These are phyloP conservation scores for Persicaria tinctoria DNA, from an alignment of 148 eudicot genomes.

Conservation along the genomic window DNA sequence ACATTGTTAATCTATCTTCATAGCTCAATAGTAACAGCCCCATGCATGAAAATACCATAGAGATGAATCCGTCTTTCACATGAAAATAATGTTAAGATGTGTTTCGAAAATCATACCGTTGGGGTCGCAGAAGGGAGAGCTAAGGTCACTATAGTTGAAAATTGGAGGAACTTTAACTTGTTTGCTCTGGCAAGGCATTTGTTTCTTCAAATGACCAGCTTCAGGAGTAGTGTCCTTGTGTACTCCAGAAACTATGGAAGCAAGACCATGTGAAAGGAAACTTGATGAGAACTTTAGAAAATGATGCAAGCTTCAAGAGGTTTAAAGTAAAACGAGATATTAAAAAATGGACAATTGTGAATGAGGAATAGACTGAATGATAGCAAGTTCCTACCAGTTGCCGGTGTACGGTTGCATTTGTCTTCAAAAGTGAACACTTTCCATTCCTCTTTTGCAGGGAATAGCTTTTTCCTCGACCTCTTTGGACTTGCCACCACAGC, in stretches of 20 bases:
- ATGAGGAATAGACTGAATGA: background rate
- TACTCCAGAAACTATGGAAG: slow-evolving; percentile 21
- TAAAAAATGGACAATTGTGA: background rate
- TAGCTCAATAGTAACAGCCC: background rate
- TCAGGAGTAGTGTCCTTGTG: slow-evolving; percentile 31
- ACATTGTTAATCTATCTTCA: background rate
- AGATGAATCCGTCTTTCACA: slow-evolving; percentile 1
- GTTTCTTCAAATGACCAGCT: slow-evolving; percentile 17
- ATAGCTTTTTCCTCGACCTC: slow-evolving; percentile 24
- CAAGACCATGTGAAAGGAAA: background rate
- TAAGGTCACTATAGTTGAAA: slow-evolving; percentile 21
- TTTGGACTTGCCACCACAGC: slow-evolving; percentile 20
- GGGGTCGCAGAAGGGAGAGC: slow-evolving; percentile 31
- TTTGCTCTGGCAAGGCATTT: slow-evolving; percentile 26
- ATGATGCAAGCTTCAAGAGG: background rate
- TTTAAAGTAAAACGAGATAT: background rate
- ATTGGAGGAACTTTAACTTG: slow-evolving; percentile 25
- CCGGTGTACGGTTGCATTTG: slow-evolving; percentile 24
- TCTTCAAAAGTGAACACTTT: slow-evolving; percentile 34
- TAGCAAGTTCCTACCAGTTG: slow-evolving; percentile 21
- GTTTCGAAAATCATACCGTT: slow-evolving; percentile 24
- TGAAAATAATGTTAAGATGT: slow-evolving; percentile 4
- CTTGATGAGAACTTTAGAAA: background rate
- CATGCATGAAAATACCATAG: background rate
- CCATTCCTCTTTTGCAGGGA: slow-evolving; percentile 23